Conservation (phyloP, 306 rosid species). For the Fagus crenata region DNA sequence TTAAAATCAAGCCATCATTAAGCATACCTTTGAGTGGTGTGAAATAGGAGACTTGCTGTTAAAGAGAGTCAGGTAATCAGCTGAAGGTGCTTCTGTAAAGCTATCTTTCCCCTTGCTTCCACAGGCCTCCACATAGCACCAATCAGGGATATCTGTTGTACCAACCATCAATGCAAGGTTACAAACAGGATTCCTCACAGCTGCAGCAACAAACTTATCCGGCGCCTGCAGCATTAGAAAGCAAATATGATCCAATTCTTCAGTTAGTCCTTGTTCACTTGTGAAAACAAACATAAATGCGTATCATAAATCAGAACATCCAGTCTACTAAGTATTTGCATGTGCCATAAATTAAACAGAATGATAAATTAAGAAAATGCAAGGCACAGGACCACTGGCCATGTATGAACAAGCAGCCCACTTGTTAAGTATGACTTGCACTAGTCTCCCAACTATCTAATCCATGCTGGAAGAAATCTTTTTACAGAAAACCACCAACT, state of each 20-base stretch:
- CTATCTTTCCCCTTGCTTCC: slow-evolving; percentile 56
- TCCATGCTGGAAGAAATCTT: not conserved
- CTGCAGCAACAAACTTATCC: slow-evolving; percentile 73
- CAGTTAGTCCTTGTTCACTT: not conserved
- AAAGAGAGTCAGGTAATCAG: slow-evolving; percentile 54
- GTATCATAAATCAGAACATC: not conserved
- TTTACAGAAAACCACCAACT: not conserved
- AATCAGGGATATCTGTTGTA: slow-evolving; percentile 83
- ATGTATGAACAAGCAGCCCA: not conserved
- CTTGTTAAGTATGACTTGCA: slow-evolving; percentile 6
- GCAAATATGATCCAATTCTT: slow-evolving; percentile 9
- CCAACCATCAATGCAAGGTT: slow-evolving; percentile 76
- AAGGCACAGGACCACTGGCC: not conserved
- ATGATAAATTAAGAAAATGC: not conserved
- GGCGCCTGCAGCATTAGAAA: slow-evolving; percentile 62
- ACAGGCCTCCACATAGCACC: slow-evolving; percentile 69
- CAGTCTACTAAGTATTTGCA: not conserved
- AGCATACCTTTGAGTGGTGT: slow-evolving; percentile 60
- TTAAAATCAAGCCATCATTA: slow-evolving; percentile 21
- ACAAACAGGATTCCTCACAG: slow-evolving; percentile 70
- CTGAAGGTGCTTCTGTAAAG: slow-evolving; percentile 53
- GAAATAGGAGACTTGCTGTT: slow-evolving; percentile 74
- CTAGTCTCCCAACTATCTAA: slow-evolving; percentile 1
- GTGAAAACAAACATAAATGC: not conserved
- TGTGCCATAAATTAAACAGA: not conserved